Evolutionary conservation across 2,329 filamentous ascomycete genomes (phyloP).

Genomic region (Exophiala spinifera): DNA sequence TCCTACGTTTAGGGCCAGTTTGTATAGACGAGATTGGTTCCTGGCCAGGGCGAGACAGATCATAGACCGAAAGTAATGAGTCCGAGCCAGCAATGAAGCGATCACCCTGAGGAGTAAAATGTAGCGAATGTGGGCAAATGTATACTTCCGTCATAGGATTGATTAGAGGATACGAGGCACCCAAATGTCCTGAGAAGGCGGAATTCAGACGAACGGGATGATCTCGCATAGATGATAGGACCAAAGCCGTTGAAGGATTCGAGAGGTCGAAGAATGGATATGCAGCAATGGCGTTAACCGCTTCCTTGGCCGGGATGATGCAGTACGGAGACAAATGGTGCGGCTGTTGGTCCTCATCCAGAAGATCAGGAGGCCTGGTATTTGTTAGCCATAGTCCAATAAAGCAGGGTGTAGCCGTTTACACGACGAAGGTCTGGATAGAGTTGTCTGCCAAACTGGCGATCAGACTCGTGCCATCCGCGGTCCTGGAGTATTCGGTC

Average conservation of each 20-base stretch:
- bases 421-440: conserved; percentile 55
- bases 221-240: conserved; percentile 53
- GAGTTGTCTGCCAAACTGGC: conserved; percentile 51
- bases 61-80: conserved; percentile 55
- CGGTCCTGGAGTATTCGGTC: conserved; percentile 36
- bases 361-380: conserved; percentile 46
- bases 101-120: conserved; percentile 49
- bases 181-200: conserved; percentile 46
- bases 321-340: conserved; percentile 47
- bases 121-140: conserved; percentile 53
- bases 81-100: conserved; percentile 58
- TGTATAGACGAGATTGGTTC: conserved; percentile 46
- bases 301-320: conserved; percentile 45
- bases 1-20: conserved; percentile 43
- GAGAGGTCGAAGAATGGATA: conserved; percentile 56
- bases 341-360: conserved; percentile 38
- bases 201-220: conserved; percentile 58
- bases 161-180: conserved; percentile 56
- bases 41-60: conserved; percentile 48
- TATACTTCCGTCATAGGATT: conserved; percentile 56
- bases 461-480: conserved; percentile 58
- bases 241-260: conserved; percentile 47
- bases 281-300: conserved; percentile 52
- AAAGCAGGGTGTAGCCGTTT: conserved; percentile 21
- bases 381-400: not conserved